Evolutionary conservation across 2,329 filamentous ascomycete genomes (phyloP).

Genomic region (Pyrenochaeta sp.): DNA sequence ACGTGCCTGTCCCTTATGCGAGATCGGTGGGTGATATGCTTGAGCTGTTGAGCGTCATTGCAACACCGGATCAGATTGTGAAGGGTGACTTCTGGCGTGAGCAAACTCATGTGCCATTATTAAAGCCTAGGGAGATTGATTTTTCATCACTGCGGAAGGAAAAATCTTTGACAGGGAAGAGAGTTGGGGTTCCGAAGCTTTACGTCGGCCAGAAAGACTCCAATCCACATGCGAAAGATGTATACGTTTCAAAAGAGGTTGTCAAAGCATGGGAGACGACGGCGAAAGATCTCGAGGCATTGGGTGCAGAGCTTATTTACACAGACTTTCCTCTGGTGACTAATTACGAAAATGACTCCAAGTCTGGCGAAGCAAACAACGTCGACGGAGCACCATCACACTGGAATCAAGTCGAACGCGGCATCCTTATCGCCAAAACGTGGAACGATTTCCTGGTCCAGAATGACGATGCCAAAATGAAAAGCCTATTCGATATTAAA

Average conservation of each 20-base stretch:
- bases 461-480: constrained; percentile 51
- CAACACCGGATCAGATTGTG: constrained; percentile 50
- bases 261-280: constrained; percentile 47
- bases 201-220: constrained; percentile 55
- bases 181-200: constrained; percentile 60
- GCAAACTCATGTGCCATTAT: constrained; percentile 56
- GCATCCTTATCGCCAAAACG: constrained; percentile 58
- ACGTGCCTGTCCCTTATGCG: constrained; percentile 63
- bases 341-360: constrained; percentile 53
- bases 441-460: constrained; percentile 61
- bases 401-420: constrained; percentile 58
- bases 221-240: constrained; percentile 41
- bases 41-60: constrained; percentile 58
- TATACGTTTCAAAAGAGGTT: constrained; percentile 48
- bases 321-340: constrained; percentile 57
- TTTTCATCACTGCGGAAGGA: constrained; percentile 45
- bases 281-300: constrained; percentile 44
- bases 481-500: constrained; percentile 48
- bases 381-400: constrained; percentile 52
- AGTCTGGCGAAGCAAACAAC: constrained; percentile 49
- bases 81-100: constrained; percentile 63
- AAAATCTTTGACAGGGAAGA: constrained; percentile 52
- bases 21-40: constrained; percentile 61
- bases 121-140: constrained; percentile 42
- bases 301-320: constrained; percentile 54